A percentile compares a stretch with the other conserved stretches of the same genome.
These are phyloP conservation scores for Aspergillus hiratsukae DNA, from an alignment of 2,329 filamentous ascomycete species.

Conservation along the genomic window DNA sequence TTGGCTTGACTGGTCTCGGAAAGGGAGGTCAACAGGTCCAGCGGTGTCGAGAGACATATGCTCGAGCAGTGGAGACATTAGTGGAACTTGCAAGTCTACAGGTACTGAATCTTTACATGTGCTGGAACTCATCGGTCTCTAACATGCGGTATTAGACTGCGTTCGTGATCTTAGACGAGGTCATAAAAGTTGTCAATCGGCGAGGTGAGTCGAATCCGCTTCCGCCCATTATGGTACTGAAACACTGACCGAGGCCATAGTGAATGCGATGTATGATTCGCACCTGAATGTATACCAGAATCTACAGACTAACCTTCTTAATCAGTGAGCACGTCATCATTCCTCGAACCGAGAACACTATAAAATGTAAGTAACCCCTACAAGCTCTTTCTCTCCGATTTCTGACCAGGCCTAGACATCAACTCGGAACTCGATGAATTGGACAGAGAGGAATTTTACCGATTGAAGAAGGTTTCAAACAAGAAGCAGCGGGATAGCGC, in stretches of 20 bases:
- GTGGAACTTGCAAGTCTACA: conserved; percentile 93
- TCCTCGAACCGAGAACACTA: conserved; percentile 97
- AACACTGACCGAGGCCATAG: conserved; percentile 43
- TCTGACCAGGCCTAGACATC: conserved; percentile 59
- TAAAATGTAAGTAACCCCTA: conserved; percentile 65
- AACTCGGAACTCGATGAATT: conserved; percentile 97
- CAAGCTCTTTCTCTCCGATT: neutral
- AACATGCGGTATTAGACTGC: conserved; percentile 59
- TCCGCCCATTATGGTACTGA: neutral
- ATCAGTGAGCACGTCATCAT: conserved; percentile 69
- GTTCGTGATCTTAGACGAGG: conserved; percentile 95
- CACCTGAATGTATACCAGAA: neutral
- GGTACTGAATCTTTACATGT: conserved; percentile 35
- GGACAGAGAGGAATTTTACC: conserved; percentile 96
- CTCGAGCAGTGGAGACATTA: conserved; percentile 88
- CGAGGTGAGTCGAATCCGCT: conserved; percentile 58
- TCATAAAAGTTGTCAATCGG: conserved; percentile 98
- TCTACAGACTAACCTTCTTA: conserved; percentile 12
- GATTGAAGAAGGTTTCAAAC: conserved; percentile 87
- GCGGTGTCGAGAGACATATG: conserved; percentile 91
- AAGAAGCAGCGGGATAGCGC: conserved; percentile 78
- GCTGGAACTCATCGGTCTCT: neutral
- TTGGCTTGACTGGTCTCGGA: conserved; percentile 89
- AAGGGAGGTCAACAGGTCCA: conserved; percentile 98
- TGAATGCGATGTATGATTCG: conserved; percentile 80